Evolutionary conservation across 2,329 filamentous ascomycete genomes (phyloP), one percentile per base, ranked within the genome.

Genomic region (Penicillium sp.): DNA sequence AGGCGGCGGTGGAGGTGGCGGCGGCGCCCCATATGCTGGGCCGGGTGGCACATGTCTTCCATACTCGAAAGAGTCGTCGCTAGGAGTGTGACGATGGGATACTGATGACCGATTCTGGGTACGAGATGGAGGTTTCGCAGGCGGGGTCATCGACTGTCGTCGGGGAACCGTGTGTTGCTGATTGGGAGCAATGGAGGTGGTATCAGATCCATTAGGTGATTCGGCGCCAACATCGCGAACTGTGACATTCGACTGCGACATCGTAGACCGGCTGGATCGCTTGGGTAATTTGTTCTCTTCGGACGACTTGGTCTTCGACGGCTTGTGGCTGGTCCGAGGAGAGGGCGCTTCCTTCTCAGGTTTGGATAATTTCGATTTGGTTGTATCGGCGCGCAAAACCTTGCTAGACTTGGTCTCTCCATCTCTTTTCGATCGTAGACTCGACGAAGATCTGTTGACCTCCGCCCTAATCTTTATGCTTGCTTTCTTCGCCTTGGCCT

Each of bases 1-100:
- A 7, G 89, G 81, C 0, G 87, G 84, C 1, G 89, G 86, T 2
- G 87, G 90, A 0, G 90, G 89, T 0, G 88, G 89, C 1, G 89
- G 82, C 32, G 80, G 78, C 6, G 67, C 65, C 2, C 66, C 67
- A 37, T 62, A 72, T 7, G 58, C 59, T 24, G 60, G 61, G 29
- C 59, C 63, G 3, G 66, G 49, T 7, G 62, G 60, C 5, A 66
- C 58, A 28, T 64, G 65, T 20, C 62, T 61, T 41, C 60, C 56
- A 52, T 67, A 67, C 23, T 70, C 69, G 44, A 67, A 53, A 20
- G 67, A 65, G 4, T 70, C 62, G 23, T 73, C 69, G 20, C 69
- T 61, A 1, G 67, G 67, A 2, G 66, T 65, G n/a, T 60, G 65
- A 13, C 61, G 60, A 41, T 63, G 59, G 4, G 66, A 68, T 46